Conservation (phyloP, 176 grass and related monocot genomes). For the Zizania latifolia region DNA sequence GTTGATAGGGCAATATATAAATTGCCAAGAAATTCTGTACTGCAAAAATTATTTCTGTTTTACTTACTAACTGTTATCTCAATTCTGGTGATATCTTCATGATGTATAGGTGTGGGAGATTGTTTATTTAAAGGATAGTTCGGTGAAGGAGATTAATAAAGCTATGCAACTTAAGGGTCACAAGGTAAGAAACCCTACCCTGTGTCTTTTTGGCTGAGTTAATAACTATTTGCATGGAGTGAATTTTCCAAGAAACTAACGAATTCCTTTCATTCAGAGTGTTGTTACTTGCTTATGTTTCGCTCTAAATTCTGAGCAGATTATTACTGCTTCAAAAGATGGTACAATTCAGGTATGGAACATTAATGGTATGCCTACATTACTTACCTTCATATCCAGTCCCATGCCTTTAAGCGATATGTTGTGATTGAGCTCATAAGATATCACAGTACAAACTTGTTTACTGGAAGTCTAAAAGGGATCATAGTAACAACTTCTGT, state of each 20-base stretch:
- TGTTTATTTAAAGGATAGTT: slow-evolving; percentile 86
- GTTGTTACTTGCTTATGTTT: slow-evolving; percentile 86
- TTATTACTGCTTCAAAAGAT: slow-evolving; percentile 92
- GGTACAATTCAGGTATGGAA: slow-evolving; percentile 87
- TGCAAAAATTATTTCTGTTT: background rate
- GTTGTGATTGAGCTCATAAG: background rate
- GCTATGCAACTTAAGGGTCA: slow-evolving; percentile 98
- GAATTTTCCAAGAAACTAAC: slow-evolving; percentile 12
- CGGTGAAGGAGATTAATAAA: slow-evolving; percentile 80
- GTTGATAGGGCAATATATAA: background rate
- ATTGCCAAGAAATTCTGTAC: background rate
- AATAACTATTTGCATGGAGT: background rate
- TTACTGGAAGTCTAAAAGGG: background rate
- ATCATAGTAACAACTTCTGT: background rate
- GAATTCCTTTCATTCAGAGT: slow-evolving; percentile 46
- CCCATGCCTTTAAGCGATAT: background rate
- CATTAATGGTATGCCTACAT: slow-evolving; percentile 75
- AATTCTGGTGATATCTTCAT: slow-evolving; percentile 20
- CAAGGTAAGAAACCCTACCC: slow-evolving; percentile 39
- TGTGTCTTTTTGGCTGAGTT: background rate
- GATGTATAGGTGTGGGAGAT: slow-evolving; percentile 88
- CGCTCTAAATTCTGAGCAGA: slow-evolving; percentile 68
- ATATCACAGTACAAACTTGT: slow-evolving; percentile 1
- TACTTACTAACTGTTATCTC: background rate
- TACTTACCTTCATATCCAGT: background rate